phyloP scores from a whole-genome alignment of 768 basidiomycete genomes.

The Chalciporus pseudorubinellus region DNA sequence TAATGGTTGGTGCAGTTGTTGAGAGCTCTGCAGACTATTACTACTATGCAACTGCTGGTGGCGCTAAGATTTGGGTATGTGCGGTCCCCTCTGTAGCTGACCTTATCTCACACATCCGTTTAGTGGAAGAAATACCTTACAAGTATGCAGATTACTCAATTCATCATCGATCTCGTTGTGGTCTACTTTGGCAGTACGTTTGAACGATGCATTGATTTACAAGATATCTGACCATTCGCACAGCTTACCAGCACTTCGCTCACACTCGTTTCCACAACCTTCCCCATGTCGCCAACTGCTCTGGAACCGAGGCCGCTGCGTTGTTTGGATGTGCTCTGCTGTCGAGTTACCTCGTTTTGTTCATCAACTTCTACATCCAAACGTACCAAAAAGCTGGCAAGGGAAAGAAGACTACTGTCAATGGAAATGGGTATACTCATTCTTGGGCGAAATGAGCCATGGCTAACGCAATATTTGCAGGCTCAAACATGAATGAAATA shows the following conservation, averaged over 20 bases:
- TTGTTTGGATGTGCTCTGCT: constrained; percentile 86
- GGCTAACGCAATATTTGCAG: constrained; percentile 16
- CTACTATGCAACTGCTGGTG: constrained; percentile 97
- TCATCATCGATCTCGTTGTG: constrained; percentile 84
- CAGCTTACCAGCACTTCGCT: constrained; percentile 82
- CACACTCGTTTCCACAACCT: constrained; percentile 55
- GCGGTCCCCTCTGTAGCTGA: background rate
- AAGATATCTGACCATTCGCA: constrained; percentile 7
- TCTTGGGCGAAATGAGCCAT: no score
- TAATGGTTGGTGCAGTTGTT: background rate
- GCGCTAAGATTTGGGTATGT: constrained; percentile 91
- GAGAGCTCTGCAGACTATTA: constrained; percentile 75
- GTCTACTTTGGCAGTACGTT: constrained; percentile 95
- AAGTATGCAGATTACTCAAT: constrained; percentile 94
- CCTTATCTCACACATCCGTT: constrained; percentile 1
- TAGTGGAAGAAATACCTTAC: constrained; percentile 99
- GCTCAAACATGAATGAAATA: constrained; percentile 34
- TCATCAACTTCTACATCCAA: constrained; percentile 92
- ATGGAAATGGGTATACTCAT: constrained; percentile 36
- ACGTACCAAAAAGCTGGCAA: constrained; percentile 70
- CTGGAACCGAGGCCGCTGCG: constrained; percentile 86
- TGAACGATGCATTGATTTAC: background rate
- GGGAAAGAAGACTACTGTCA: constrained; percentile 31
- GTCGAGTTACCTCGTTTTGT: constrained; percentile 87
- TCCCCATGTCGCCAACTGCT: constrained; percentile 80